A percentile compares a stretch with the other conserved stretches of the same genome.
These are phyloP conservation scores for Urochloa ruziziensis DNA, from an alignment of 176 grass and related monocot genomes.

Conservation along the genomic window DNA sequence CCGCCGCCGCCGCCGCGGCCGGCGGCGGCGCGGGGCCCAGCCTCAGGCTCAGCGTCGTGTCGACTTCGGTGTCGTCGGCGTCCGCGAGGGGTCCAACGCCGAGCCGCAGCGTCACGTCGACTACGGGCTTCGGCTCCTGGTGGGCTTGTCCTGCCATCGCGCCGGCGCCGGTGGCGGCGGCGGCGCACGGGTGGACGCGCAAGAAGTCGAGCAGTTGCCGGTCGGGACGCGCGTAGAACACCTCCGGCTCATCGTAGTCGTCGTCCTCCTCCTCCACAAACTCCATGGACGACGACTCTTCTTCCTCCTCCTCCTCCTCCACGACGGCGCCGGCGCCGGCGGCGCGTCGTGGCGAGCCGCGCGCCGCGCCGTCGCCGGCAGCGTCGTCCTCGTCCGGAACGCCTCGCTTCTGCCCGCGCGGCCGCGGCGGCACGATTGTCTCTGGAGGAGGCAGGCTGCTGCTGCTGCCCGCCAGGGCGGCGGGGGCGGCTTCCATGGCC, in stretches of 20 bases:
- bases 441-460: not conserved
- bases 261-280: not conserved
- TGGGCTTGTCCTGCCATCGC: not conserved
- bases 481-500: not conserved
- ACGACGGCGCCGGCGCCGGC: not conserved
- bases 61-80: not conserved
- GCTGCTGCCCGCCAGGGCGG: too few species aligned
- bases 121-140: too few species aligned
- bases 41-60: not conserved
- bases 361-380: not conserved
- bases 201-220: not conserved
- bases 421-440: not conserved
- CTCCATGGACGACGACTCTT: not conserved
- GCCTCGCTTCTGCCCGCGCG: not conserved
- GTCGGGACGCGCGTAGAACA: not conserved
- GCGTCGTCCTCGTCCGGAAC: not conserved
- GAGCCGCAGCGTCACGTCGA: not conserved
- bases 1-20: too few species aligned
- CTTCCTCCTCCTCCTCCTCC: not conserved
- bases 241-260: too few species aligned
- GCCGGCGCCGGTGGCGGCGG: not conserved
- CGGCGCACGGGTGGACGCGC: not conserved
- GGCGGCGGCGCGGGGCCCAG: not conserved
- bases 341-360: not conserved
- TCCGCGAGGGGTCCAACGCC: not conserved